A percentile compares a stretch with the other conserved stretches of the same genome.
Evolutionary conservation across 768 basidiomycete species (phyloP).

Genomic region (Boletales sp.): DNA sequence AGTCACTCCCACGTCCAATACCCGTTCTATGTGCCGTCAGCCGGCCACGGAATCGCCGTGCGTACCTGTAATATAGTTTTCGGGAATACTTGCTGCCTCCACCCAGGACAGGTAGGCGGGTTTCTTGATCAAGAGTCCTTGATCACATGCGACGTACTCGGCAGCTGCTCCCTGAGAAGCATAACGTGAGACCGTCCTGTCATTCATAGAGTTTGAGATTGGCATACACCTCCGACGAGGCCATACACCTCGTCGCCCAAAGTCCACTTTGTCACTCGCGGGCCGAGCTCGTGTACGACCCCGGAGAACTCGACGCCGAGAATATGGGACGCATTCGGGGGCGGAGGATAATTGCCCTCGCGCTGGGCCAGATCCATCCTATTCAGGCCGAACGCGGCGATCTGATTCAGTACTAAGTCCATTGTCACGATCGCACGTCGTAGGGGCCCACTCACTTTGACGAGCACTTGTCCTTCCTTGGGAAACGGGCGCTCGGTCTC

Average conservation of each 20-base stretch:
- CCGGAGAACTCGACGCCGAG: conserved; percentile 90
- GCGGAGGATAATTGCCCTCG: conserved; percentile 70
- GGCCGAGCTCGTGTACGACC: conserved; percentile 50
- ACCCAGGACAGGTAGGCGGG: conserved; percentile 72
- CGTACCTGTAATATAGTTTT: conserved; percentile 83
- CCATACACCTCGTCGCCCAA: conserved; percentile 75
- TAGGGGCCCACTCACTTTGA: conserved; percentile 55
- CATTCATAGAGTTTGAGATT: conserved; percentile 1
- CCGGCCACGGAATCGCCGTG: conserved; percentile 8
- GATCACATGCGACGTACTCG: conserved; percentile 69
- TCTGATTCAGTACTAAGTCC: conserved; percentile 23
- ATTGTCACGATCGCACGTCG: no score
- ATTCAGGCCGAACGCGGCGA: conserved; percentile 85
- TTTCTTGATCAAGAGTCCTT: conserved; percentile 70
- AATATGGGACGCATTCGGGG: conserved; percentile 69
- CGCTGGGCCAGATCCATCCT: conserved; percentile 80
- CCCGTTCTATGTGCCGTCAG: not conserved
- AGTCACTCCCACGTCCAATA: conserved; percentile 3
- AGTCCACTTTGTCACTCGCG: conserved; percentile 50
- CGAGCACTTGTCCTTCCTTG: conserved; percentile 58
- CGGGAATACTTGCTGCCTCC: conserved; percentile 85
- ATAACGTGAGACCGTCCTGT: not conserved
- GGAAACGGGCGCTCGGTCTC: conserved; percentile 62
- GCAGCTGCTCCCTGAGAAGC: conserved; percentile 79
- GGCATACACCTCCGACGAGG: conserved; percentile 72